Percentiles rank a stretch among this genome's conserved stretches.
Conservation (phyloP, 169 alveolate genomes). For the Cryptosporidium viatorum region DNA sequence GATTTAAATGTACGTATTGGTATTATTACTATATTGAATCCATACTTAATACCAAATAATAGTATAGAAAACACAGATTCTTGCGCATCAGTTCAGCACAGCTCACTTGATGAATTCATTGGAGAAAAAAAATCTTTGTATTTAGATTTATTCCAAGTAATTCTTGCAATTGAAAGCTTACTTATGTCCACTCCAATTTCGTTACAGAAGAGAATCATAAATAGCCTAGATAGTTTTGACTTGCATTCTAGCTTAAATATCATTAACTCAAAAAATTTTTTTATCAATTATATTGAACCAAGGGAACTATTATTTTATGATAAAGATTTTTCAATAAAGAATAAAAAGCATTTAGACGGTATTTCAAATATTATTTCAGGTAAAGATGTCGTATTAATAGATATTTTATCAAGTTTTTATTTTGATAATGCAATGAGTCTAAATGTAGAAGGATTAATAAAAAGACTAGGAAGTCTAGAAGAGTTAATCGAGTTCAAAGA, state of each 20-base stretch:
- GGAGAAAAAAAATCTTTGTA: conserved; percentile 10
- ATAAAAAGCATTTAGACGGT: background rate
- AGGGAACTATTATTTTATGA: conserved; percentile 43
- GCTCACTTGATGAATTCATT: background rate
- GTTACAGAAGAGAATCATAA: conserved; percentile 9
- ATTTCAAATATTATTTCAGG: conserved; percentile 25
- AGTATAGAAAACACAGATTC: background rate
- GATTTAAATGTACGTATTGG: conserved; percentile 21
- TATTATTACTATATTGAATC: conserved; percentile 25
- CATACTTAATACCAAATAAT: conserved; percentile 1
- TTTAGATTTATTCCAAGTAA: conserved; percentile 52
- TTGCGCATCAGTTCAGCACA: background rate
- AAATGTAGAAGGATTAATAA: conserved; percentile 8
- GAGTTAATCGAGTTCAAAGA: background rate
- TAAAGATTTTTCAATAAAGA: conserved; percentile 7
- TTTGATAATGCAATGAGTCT: background rate
- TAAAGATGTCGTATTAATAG: conserved; percentile 46
- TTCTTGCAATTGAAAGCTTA: conserved; percentile 43
- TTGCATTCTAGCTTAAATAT: background rate
- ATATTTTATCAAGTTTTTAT: conserved; percentile 36
- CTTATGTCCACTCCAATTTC: conserved; percentile 44
- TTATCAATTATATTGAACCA: conserved; percentile 38
- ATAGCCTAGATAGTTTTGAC: background rate
- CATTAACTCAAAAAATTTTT: background rate
- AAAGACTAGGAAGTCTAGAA: conserved; percentile 3